These are phyloP conservation scores for Leptographium radiaticola DNA, from an alignment of 2,329 filamentous ascomycete genomes.

Conservation along the genomic window DNA sequence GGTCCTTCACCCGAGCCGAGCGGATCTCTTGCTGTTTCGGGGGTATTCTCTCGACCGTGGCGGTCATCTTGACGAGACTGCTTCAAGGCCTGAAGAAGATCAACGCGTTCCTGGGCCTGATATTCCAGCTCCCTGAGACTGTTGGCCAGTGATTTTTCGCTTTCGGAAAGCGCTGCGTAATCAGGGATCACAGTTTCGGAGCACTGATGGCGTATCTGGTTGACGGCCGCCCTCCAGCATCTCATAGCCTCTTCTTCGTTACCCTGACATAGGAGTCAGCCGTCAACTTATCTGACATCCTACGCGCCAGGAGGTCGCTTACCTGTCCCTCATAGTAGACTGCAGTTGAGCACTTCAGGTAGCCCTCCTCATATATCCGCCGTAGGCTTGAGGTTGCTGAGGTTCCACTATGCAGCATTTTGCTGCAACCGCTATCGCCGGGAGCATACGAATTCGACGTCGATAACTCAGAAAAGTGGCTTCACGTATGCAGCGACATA, in stretches of 20 bases:
- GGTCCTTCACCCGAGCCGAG: not conserved
- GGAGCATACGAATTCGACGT: slow-evolving; percentile 7
- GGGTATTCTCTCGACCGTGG: slow-evolving; percentile 2
- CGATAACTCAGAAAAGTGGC: not conserved
- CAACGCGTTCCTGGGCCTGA: slow-evolving; percentile 87
- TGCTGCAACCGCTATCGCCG: slow-evolving; percentile 13
- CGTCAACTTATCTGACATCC: not conserved
- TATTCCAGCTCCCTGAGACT: slow-evolving; percentile 73
- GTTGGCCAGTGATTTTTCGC: slow-evolving; percentile 69
- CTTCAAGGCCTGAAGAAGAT: slow-evolving; percentile 70
- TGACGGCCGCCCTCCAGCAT: slow-evolving; percentile 79
- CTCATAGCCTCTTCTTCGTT: slow-evolving; percentile 84
- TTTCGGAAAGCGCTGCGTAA: slow-evolving; percentile 45
- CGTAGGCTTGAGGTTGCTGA: slow-evolving; percentile 58
- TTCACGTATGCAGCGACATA: not conserved
- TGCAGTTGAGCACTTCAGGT: slow-evolving; percentile 85
- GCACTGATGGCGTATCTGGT: slow-evolving; percentile 79
- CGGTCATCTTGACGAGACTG: slow-evolving; percentile 41
- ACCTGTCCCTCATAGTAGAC: slow-evolving; percentile 94
- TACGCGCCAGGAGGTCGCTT: slow-evolving; percentile 5
- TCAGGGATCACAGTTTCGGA: slow-evolving; percentile 37
- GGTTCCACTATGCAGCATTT: slow-evolving; percentile 39
- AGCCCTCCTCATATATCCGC: slow-evolving; percentile 96
- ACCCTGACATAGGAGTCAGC: slow-evolving; percentile 40
- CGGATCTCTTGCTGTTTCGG: not conserved